Evolutionary conservation across 2,329 filamentous ascomycete species (phyloP).

Genomic region (Aspergillus persii): DNA sequence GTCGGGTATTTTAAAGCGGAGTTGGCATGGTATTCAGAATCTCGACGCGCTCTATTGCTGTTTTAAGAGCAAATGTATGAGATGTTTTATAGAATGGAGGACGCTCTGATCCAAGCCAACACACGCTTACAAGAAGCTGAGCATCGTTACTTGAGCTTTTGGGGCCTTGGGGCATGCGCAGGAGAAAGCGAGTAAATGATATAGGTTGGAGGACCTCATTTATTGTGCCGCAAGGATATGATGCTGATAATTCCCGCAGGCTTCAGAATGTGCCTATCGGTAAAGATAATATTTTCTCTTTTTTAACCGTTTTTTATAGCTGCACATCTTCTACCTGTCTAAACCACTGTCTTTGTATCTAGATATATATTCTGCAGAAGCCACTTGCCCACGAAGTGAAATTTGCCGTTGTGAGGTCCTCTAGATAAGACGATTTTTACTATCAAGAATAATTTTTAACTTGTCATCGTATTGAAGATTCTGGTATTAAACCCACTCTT

Average conservation of each 20-base stretch:
- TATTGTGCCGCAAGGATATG: background rate
- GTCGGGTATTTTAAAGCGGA: constrained; percentile 11
- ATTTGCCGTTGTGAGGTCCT: background rate
- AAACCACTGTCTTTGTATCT: background rate
- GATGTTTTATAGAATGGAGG: constrained; percentile 9
- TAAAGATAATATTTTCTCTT: background rate
- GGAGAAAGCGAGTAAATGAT: background rate
- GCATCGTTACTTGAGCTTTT: background rate
- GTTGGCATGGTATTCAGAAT: constrained; percentile 6
- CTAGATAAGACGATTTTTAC: background rate
- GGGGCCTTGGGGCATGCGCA: background rate
- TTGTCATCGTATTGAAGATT: too few relatives aligned
- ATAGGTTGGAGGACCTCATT: background rate
- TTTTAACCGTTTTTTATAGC: too few relatives aligned
- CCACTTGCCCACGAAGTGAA: background rate
- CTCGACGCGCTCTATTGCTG: constrained; percentile 5
- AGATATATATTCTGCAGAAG: background rate
- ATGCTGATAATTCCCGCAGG: background rate
- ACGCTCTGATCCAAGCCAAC: constrained; percentile 8
- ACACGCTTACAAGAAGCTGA: constrained; percentile 1
- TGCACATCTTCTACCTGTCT: background rate
- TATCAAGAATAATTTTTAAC: too few relatives aligned
- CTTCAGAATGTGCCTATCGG: background rate
- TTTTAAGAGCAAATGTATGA: constrained; percentile 10
- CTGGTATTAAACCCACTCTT: too few relatives aligned